phyloP scores from a whole-genome alignment of 805 yeast genomes.

The Lachancea nothofagi region DNA sequence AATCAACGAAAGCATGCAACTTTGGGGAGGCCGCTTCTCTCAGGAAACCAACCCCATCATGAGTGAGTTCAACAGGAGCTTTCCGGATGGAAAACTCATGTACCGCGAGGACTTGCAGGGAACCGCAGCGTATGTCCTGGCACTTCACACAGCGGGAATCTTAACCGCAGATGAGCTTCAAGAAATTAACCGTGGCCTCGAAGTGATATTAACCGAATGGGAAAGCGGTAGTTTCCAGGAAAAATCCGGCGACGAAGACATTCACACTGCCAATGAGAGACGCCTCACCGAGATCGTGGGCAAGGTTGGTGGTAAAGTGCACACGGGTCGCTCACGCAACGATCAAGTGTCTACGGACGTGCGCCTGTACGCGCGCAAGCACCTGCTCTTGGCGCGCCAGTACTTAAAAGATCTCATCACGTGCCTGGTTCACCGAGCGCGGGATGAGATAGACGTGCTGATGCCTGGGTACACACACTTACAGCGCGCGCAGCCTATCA shows the following conservation, averaged over 20 bases:
- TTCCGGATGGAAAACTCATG: neutral
- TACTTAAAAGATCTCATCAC: constrained; percentile 58
- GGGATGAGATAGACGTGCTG: constrained; percentile 76
- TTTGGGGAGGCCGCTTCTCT: neutral
- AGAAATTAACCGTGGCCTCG: constrained; percentile 81
- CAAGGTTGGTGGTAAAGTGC: constrained; percentile 93
- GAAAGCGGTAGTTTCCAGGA: constrained; percentile 46
- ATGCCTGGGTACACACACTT: constrained; percentile 99
- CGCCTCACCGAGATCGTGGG: constrained; percentile 95
- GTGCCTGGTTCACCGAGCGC: constrained; percentile 52
- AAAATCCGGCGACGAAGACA: constrained; percentile 73
- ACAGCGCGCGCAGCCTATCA: constrained; percentile 97
- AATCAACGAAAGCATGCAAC: neutral
- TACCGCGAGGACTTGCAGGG: neutral
- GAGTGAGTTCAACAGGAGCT: neutral
- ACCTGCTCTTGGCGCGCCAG: constrained; percentile 49
- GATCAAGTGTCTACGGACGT: constrained; percentile 99
- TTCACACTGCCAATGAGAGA: constrained; percentile 98
- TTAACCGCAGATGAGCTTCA: constrained; percentile 64
- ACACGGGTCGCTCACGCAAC: constrained; percentile 96
- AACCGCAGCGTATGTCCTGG: neutral
- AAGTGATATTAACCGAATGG: constrained; percentile 76
- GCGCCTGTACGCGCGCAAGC: constrained; percentile 86
- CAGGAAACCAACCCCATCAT: neutral
- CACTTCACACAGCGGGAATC: constrained; percentile 47